Base-by-base conservation (phyloP, 495 filamentous ascomycete genomes). In the Apodospora peruviana region DNA sequence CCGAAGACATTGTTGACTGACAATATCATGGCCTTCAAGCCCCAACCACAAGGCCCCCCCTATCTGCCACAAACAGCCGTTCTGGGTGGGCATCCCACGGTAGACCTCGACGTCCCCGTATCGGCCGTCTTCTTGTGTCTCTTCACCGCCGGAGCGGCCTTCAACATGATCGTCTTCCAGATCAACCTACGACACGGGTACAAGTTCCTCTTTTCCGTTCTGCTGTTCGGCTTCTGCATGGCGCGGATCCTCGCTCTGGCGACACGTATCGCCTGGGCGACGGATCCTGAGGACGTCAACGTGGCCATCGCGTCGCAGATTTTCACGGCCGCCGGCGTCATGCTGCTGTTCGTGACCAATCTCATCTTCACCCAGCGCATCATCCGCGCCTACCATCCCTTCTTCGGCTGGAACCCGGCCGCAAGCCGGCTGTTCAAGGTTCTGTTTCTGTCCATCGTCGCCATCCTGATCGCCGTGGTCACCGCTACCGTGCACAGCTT, bases 311-410 rank as follows among this genome's bases (percentile, higher is more conserved):
- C 86, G 0, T 79, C 88, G 2, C 70, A 80, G 47, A 77, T 95
- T 57, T 83, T 95, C 52, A 81, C 91, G 21, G 74, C 80, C 10
- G 85, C 86, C 0, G 91, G 90, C 21, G 79, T 90, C 17, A 56
- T 95, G 20, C 56, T 95, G 5, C 66, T 95, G n/a, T 94, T 86
- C 64, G 66, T 95, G 48, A 64, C 88, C 60, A 93, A 96, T 62
- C 67, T 96, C 23, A 71, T 93, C 56, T 86, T 88, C 60, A 70
- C 85, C 0, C 87, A 91, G 61, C 81, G 91, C 22, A 79, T 95
- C 23, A 53, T 91, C 8, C 75, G 90, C 23, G 86, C 84, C 2
- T 77, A 77, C 11, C 85, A 91, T 47, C 90, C 88, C 0, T 59
- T 65, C 2, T 61, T 88, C 40, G 88, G 88, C 24, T 89, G 85